Conservation (phyloP, 106 monocot species). For the Gastrodia elata region DNA sequence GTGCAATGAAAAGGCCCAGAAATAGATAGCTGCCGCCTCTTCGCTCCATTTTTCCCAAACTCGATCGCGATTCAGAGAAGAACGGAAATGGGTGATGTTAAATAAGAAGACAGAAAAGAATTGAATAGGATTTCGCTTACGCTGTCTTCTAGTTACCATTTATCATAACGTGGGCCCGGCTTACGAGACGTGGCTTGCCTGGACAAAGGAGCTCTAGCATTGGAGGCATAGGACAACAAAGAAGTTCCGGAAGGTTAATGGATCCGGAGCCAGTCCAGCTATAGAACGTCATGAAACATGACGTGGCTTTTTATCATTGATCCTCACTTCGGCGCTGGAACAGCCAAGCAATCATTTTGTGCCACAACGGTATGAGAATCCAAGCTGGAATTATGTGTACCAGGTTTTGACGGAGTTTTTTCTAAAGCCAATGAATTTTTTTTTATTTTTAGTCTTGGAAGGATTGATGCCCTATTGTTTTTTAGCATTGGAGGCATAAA, state of each 20-base stretch:
- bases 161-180: neutral
- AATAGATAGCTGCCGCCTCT: neutral
- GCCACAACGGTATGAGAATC: no score
- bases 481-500: no score
- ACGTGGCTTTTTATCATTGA: neutral
- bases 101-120: neutral
- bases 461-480: no score
- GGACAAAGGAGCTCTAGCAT: neutral
- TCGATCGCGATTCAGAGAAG: neutral
- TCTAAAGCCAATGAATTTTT: no score
- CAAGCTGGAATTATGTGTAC: no score
- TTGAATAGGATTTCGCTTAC: neutral
- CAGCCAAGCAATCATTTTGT: neutral
- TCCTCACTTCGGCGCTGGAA: neutral
- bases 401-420: no score
- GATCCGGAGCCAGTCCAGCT: neutral
- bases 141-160: neutral
- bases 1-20: neutral
- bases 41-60: neutral
- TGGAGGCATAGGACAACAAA: neutral
- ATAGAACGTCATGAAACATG: neutral
- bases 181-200: no score
- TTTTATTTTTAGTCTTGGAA: no score
- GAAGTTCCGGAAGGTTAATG: neutral
- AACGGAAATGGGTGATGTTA: neutral